These are phyloP conservation scores for Solanum tacnaense DNA, from an alignment of 257 asterid genomes.

Conservation along the genomic window DNA sequence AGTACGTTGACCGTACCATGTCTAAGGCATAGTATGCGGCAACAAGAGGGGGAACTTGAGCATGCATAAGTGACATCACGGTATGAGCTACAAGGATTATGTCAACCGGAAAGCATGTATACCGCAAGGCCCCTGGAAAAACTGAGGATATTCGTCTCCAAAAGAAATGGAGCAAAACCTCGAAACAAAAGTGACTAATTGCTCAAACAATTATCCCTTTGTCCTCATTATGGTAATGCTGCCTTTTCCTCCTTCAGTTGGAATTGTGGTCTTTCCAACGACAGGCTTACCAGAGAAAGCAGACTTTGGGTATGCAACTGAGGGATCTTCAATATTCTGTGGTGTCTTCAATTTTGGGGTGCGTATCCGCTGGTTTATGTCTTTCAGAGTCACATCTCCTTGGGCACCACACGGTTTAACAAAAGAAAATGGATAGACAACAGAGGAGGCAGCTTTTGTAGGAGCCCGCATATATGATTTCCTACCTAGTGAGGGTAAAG, in stretches of 20 bases:
- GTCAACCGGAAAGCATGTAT: slow-evolving; percentile 9
- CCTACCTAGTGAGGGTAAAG: slow-evolving; percentile 36
- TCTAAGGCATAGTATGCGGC: neutral
- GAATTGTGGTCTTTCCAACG: slow-evolving; percentile 82
- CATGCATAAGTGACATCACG: neutral
- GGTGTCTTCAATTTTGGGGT: slow-evolving; percentile 47
- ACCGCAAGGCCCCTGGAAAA: neutral
- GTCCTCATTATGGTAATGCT: slow-evolving; percentile 87
- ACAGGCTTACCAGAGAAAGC: slow-evolving; percentile 94
- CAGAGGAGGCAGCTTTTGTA: slow-evolving; percentile 44
- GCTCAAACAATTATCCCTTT: slow-evolving; percentile 33
- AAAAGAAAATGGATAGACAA: slow-evolving; percentile 67
- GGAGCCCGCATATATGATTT: slow-evolving; percentile 64
- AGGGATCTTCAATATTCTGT: slow-evolving; percentile 31
- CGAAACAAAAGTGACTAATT: neutral
- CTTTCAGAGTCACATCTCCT: slow-evolving; percentile 79
- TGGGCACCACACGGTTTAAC: slow-evolving; percentile 72
- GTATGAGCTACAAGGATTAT: neutral
- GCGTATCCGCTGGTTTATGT: slow-evolving; percentile 65
- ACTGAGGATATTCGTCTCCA: neutral
- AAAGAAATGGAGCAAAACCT: neutral
- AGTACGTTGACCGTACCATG: neutral
- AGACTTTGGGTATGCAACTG: slow-evolving; percentile 48
- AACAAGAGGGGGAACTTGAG: neutral
- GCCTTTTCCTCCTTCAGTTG: slow-evolving; percentile 81